These are phyloP conservation scores for Rhizopus sp. DNA, from an alignment of 371 early-diverging fungal genomes.

Conservation along the genomic window DNA sequence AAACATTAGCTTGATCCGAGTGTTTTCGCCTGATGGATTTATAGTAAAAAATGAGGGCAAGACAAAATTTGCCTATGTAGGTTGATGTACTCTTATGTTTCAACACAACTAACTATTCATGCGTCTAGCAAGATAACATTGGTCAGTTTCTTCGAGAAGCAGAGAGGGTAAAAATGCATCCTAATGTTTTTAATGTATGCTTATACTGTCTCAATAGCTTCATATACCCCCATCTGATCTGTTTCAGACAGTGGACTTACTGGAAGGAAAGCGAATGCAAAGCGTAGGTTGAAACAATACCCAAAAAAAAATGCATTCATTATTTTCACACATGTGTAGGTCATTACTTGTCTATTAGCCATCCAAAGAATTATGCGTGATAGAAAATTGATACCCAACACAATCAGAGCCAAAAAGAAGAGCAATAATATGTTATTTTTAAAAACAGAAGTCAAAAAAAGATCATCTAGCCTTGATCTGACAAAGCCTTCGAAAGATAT, in stretches of 20 bases:
- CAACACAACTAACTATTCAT: not conserved
- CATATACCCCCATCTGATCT: slow-evolving; percentile 84
- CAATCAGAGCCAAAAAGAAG: not conserved
- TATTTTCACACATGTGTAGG: slow-evolving; percentile 20
- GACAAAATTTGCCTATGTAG: slow-evolving; percentile 25
- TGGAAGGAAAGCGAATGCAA: slow-evolving; percentile 87
- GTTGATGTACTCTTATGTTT: not conserved
- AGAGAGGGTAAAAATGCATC: slow-evolving; percentile 35
- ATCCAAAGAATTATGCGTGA: slow-evolving; percentile 27
- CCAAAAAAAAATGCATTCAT: not conserved
- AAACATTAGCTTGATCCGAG: slow-evolving; percentile 15
- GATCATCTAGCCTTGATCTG: not conserved
- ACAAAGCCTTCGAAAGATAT: not conserved
- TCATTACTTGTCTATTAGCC: slow-evolving; percentile 21
- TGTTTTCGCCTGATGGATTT: slow-evolving; percentile 19
- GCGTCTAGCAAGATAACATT: slow-evolving; percentile 80
- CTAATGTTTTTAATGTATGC: not conserved
- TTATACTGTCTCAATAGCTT: slow-evolving; percentile 39
- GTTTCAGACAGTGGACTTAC: slow-evolving; percentile 92
- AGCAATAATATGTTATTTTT: not conserved
- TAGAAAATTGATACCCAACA: slow-evolving; percentile 14
- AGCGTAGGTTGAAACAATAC: slow-evolving; percentile 51
- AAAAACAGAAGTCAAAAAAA: not conserved
- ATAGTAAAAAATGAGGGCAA: slow-evolving; percentile 25
- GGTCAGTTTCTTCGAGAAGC: slow-evolving; percentile 65